Evolutionary conservation across 2,329 filamentous ascomycete species (phyloP), one percentile per base, ranked within the genome.

Genomic region (Ascochyta lentis): DNA sequence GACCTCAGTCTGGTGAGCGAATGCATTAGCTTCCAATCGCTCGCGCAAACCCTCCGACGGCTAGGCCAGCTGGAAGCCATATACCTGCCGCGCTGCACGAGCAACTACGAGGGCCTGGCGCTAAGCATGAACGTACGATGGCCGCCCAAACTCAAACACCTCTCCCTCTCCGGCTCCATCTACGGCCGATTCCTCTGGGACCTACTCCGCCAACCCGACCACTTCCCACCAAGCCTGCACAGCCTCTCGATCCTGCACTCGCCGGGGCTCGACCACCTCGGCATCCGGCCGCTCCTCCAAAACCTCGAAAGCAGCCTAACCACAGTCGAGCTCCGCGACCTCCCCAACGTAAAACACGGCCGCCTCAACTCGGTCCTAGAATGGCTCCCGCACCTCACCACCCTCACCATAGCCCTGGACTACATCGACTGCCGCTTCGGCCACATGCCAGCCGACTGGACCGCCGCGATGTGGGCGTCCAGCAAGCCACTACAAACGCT

Each of bases 1-100:
- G 81, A 87, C 61, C 72, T 88, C 6, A 79, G 77, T 4, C 76
- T 84, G 3, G 80, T 86, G 6, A 77, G 73, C 12, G 82, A 84
- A 53, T 72, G 77, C 1, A 80, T 86, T 27, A 72, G 73, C 6
- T 78, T 85, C 58, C 68, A 76, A 23, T 72, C 75, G 4, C 74
- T 88, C 13, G 80, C 83, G 58, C 79, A 80, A 43, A 79, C 83
- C 0, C 68, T 86, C 6, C 74, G 74, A n/a, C 70, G 77, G 26
- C 76, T 87, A 19, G 34, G 64, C 2, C 70, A 74, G 7, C 74
- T 87, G 6, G 66, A 67, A 6, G 70, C 72, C 3, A 74, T 87
- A 8, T 76, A 74, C 43, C 75, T 84, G 15, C 81, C 81, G 1
- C 71, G 75, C 13, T 68, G 73, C 67, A 59, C 70, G 61, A 59